Conservation (phyloP, 2,329 filamentous ascomycete species). For the Phialophora tarda region DNA sequence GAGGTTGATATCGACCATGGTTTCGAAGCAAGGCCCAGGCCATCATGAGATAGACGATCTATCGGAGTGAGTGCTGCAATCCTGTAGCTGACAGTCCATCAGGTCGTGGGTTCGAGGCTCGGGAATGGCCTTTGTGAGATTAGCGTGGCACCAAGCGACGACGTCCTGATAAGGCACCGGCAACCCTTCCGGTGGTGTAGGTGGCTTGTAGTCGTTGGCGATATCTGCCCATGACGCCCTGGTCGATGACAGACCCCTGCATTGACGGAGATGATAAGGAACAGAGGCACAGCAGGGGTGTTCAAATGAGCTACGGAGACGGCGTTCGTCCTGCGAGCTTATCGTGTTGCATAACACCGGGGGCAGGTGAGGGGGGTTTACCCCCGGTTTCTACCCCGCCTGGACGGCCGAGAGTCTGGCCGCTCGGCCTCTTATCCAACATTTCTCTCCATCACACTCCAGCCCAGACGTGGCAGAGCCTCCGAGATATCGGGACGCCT, state of each 20-base stretch:
- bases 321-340: neutral
- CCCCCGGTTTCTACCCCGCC: too few species aligned
- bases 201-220: neutral
- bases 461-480: neutral
- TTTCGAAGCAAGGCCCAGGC: neutral
- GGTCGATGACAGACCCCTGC: neutral
- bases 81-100: neutral
- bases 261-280: neutral
- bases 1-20: neutral
- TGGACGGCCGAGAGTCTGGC: neutral
- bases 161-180: neutral
- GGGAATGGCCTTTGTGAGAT: neutral
- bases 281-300: neutral
- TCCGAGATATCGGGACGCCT: neutral
- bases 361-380: too few species aligned
- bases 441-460: neutral
- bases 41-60: neutral
- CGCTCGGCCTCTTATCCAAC: neutral
- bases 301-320: neutral
- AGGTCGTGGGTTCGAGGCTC: neutral
- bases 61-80: neutral
- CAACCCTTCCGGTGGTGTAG: too few species aligned
- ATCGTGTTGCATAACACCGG: neutral
- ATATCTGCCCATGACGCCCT: neutral
- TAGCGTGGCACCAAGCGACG: neutral